phyloP scores from a whole-genome alignment of 345 rosid genomes.

The Moricandia arvensis region DNA sequence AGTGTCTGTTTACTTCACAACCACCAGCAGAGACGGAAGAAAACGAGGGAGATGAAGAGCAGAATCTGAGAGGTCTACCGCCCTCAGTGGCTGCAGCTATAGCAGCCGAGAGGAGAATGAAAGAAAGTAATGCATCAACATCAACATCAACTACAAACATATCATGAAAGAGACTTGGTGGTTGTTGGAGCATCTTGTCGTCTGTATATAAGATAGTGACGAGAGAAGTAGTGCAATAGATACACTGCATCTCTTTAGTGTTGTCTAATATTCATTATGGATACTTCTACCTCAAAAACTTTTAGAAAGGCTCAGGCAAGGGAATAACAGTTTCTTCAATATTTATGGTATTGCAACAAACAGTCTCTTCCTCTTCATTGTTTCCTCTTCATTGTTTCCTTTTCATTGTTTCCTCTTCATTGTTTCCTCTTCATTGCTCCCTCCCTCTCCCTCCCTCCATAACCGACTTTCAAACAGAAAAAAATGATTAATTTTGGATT shows the following conservation, averaged over 20 bases:
- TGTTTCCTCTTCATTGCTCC: too few species aligned
- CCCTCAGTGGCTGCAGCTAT: slow-evolving; percentile 80
- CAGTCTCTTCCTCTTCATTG: too few species aligned
- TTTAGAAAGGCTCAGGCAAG: slow-evolving; percentile 9
- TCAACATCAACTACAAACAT: slow-evolving; percentile 27
- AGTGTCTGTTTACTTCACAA: slow-evolving; percentile 65
- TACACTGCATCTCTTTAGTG: neutral
- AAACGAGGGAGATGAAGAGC: slow-evolving; percentile 42
- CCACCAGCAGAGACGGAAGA: slow-evolving; percentile 42
- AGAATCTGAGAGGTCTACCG: slow-evolving; percentile 64
- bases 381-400: too few species aligned
- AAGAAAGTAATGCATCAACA: slow-evolving; percentile 37
- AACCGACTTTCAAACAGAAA: too few species aligned
- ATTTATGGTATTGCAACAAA: neutral
- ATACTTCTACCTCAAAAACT: neutral
- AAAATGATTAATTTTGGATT: too few species aligned
- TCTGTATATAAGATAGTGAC: slow-evolving; percentile 15
- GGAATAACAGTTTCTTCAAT: neutral
- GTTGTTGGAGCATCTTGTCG: slow-evolving; percentile 7
- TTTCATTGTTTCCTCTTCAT: too few species aligned
- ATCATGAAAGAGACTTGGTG: slow-evolving; percentile 16
- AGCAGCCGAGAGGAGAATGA: slow-evolving; percentile 88
- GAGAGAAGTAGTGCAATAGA: slow-evolving; percentile 16
- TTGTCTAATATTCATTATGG: neutral
- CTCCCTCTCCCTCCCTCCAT: too few species aligned